Percentiles rank a stretch among this genome's conserved stretches.
Conservation (phyloP, 371 early-diverging fungal genomes). For the Massospora cicadina region DNA sequence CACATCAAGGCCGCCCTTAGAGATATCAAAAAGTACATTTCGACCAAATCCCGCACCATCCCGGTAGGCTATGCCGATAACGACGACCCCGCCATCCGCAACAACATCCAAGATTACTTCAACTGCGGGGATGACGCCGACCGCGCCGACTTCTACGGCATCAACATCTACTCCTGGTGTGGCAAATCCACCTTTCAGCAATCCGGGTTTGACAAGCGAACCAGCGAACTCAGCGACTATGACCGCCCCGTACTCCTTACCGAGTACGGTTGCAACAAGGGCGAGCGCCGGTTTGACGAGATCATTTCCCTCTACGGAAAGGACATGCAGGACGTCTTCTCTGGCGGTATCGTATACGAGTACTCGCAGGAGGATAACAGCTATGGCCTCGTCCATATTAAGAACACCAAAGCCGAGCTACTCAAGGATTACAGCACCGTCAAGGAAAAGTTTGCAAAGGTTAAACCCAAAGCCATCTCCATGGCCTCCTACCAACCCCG, state of each 20-base stretch:
- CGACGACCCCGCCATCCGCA: constrained; percentile 50
- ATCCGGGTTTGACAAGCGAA: constrained; percentile 38
- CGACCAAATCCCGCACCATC: constrained; percentile 24
- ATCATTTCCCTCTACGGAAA: constrained; percentile 36
- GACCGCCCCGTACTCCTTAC: constrained; percentile 40
- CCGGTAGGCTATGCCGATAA: constrained; percentile 70
- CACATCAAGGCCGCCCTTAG: constrained; percentile 54
- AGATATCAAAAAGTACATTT: constrained; percentile 46
- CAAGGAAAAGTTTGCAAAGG: neutral
- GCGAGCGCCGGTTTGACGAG: constrained; percentile 33
- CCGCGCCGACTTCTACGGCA: constrained; percentile 53
- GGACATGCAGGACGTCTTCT: constrained; percentile 43
- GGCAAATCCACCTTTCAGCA: constrained; percentile 28
- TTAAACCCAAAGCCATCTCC: neutral
- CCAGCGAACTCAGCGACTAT: constrained; percentile 27
- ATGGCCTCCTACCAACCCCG: neutral
- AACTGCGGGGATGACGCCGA: constrained; percentile 45
- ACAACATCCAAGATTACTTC: constrained; percentile 46
- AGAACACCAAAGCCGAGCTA: neutral
- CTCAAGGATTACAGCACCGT: neutral
- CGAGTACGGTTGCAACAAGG: constrained; percentile 42
- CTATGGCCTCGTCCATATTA: constrained; percentile 41
- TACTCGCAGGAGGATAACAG: constrained; percentile 60
- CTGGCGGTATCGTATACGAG: constrained; percentile 65
- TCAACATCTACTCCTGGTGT: constrained; percentile 51